Base-by-base conservation (phyloP, 106 monocot genomes). In the Dendrobium chrysotoxum region DNA sequence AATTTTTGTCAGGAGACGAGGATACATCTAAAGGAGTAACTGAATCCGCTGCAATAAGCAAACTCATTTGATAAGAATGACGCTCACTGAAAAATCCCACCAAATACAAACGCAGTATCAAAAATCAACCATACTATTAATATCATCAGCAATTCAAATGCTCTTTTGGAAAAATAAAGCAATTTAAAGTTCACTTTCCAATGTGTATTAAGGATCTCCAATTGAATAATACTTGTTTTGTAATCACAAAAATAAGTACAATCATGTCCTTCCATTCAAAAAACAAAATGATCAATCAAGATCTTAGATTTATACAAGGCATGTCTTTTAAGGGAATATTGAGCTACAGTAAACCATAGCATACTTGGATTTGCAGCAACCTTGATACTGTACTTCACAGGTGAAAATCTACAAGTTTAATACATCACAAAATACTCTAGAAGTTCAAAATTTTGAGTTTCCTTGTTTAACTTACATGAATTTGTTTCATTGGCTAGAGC, bases 1-100 rank as follows among this genome's bases (percentile, higher is more conserved):
- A 81, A 6, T 78, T 21, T 82, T 75, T 85, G 57, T 82, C 58
- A 21, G 76, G 23, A 10, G 53, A 28, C 23, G 71, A 39, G 38
- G 75, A 80, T 72, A 45, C 72, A 18, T 81, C 84, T 39, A 82
- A 57, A 26, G 83, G 72, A 40, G 84, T 81, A 23, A 79, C 71
- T 79, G 82, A 82, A 82, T 82, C 82, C 40, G 72, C 88, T 85
- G 80, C 75, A 84, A 46, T n/a, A 71, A 81, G 46, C 50, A 41
- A 57, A 86, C 15, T 41, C n/a, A 26, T 25, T 76, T 50, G 26
- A 7, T 45, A 28, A 76, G 28, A 45, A 46, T 26, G 47, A 13
- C 2, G 11, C 26, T 47, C 11, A n/a, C 38, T 18, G 20, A 76
- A 76, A 76, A 47, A 47, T 76, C 13, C 26, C 46, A 46, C 28